Base-by-base conservation (phyloP, 371 early-diverging fungal species). In the Mucor mucedo region DNA sequence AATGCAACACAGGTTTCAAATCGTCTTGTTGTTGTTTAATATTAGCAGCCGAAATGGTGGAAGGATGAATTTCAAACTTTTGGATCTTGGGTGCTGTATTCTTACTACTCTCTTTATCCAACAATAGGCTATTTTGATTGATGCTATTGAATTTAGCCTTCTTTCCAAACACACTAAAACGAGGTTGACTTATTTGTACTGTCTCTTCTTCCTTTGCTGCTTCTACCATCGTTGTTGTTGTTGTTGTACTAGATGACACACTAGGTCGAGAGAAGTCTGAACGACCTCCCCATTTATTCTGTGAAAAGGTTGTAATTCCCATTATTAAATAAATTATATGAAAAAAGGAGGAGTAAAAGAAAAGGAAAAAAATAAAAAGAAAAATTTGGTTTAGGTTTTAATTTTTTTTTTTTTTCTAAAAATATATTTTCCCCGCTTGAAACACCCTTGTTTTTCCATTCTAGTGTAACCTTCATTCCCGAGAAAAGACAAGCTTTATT, bases 121-220 rank as follows among this genome's bases (percentile, higher is more conserved):
- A n/a, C 40, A 44, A 14, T 27, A 27, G 52, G 21, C 21, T 21
- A 21, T 21, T 21, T 16, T 64, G 52, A n/a, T 64, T 60, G 30
- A 60, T 39, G 39, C 47, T 28, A 1, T 50, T 56, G 14, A 68
- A 63, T 41, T 52, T 68, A 4, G 61, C 57, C 28, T 58, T 65
- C 41, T 70, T 70, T 9, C 70, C 60, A 59, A 70, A 66, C 9
- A 70, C 63, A 33, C 70, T 70, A 59, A 70, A 70, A 8, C 70
- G 53, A 27, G 65, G 65, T 42, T 58, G 47, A n/a, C 49, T 28
- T 39, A 59, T 59, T 5, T 52, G 61, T 5, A 40, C 14, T 41
- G 27, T n/a, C 14, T 40, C 33, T 32, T 45, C 28, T 40, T 63
- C 40, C 32, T 27, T 29, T n/a, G 13, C 7, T 40, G 55, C 60